Conservation (phyloP, 2,329 filamentous ascomycete genomes). For the Colletotrichum limetticola region DNA sequence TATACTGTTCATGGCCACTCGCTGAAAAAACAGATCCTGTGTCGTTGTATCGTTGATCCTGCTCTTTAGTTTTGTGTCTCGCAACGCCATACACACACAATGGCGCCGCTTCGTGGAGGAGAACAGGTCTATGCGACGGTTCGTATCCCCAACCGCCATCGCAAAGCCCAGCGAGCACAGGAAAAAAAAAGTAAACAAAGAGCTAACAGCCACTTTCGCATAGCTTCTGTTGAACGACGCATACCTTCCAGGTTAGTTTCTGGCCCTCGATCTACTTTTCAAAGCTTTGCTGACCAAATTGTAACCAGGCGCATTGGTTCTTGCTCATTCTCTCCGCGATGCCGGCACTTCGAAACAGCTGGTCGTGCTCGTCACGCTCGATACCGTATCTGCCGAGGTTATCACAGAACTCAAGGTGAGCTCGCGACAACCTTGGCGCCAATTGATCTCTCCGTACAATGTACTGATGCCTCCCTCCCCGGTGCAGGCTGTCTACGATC, state of each 20-base stretch:
- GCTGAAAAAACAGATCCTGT: conserved; percentile 2
- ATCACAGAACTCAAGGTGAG: conserved; percentile 81
- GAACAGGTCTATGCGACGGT: conserved; percentile 69
- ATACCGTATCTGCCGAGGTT: conserved; percentile 79
- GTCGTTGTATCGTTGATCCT: conserved; percentile 28
- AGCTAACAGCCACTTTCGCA: conserved; percentile 38
- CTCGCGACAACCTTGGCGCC: neutral
- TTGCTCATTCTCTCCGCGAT: conserved; percentile 95
- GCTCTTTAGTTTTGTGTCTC: conserved; percentile 30
- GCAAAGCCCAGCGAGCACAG: neutral
- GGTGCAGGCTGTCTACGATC: conserved; percentile 84
- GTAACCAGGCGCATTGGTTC: conserved; percentile 83
- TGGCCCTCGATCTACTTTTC: conserved; percentile 24
- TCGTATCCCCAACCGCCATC: conserved; percentile 44
- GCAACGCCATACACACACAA: conserved; percentile 38
- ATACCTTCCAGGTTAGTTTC: conserved; percentile 86
- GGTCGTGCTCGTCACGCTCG: conserved; percentile 83
- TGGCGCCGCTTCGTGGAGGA: conserved; percentile 49
- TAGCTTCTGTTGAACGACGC: conserved; percentile 92
- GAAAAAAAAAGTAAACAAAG: conserved; percentile 30
- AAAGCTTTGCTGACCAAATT: conserved; percentile 32
- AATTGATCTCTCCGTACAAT: neutral
- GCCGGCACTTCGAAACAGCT: conserved; percentile 87
- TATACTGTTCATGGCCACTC: conserved; percentile 29
- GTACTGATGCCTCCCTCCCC: neutral